Base-by-base conservation (phyloP, 2,329 filamentous ascomycete species). In the Clonostachys rhizophaga region DNA sequence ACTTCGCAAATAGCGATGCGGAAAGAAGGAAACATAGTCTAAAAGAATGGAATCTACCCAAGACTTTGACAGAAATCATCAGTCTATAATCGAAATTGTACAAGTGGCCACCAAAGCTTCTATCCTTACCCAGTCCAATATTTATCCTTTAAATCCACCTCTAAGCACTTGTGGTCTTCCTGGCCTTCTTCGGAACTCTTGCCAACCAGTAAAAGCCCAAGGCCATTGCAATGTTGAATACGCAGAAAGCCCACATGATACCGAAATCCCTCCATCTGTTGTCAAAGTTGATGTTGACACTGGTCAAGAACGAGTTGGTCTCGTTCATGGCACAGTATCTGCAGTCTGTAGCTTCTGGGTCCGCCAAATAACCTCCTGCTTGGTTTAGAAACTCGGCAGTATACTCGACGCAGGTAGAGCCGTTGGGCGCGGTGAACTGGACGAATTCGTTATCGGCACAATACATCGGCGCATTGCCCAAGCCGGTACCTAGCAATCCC, bases 371-470 rank as follows among this genome's bases (percentile, higher is more conserved):
- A 0, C 86, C 87, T 0, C 61, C 71, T 0, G 72, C 65, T 2
- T 61, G 47, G 56, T 60, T 54, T 52, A 78, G 64, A 1, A 56
- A 37, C 5, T 56, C 51, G 4, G 30, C n/a, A 58, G 86, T 60
- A 58, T 86, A 89, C 16, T 75, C 54, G 2, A 56, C 66, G 57
- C 85, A 89, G 0, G 72, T 86, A 48, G 65, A 51, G 9, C 70
- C 71, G 2, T 57, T 48, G 0, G 78, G 74, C 0, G 87, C 79
- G 18, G 79, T 67, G 58, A 94, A 84, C 7, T 66, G 62, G 20
- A 87, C 68, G 47, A 79, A 70, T 61, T 94, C 89, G 55, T 84
- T 86, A 2, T 58, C 39, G 2, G 83, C 77, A 61, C 89, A 92
- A 2, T 59, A 55, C 17, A 89, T 79, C 0, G 58, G 41, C 0